Evolutionary conservation across 805 yeast genomes (phyloP), one percentile per base, ranked within the genome.

Genomic region (Metschnikowia cubensis): DNA sequence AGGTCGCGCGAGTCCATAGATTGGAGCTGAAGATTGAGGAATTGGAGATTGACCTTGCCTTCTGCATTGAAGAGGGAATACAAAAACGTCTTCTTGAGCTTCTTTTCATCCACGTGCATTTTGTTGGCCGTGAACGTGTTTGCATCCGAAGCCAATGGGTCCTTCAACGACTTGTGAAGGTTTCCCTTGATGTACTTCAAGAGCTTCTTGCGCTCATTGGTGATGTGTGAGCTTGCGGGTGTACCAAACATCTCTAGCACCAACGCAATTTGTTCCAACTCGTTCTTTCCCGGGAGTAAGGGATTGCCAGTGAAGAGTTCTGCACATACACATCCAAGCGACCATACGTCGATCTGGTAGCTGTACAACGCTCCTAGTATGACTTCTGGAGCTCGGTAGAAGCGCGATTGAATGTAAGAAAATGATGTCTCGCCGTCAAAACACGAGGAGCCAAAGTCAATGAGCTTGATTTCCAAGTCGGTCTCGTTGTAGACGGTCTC

Each of bases 311-410:
- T 47, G 40, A 50, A 58, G n/a, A 58, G 46, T 31, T 58, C 61
- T 2, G 59, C 57, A 44, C 84, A 70, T 6, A 89, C 84, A 42
- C 96, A 86, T 0, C 96, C 97, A 33, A 90, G 69, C 0, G 96
- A 88, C 89, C 96, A 89, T 87, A 96, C 89, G 65, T 89, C 97
- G 35, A 81, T 80, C 55, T 69, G 74, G n/a, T 65, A 63, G 51
- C 71, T 63, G 58, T 85, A 86, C 33, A 81, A 69, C 10, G 86
- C 79, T 1, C 92, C 94, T 3, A 87, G 49, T 10, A 84, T 68
- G 4, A 87, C 84, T 60, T 87, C 95, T 0, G 95, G 95, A 0
- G 94, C 89, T 47, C 95, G 66, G 61, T 87, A 87, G 58, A 81
- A 87, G 44, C 95, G 65, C 1, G 92, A 86, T 59, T 76, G 79